These are phyloP conservation scores for Capniomyces stellatus DNA, from an alignment of 371 early-diverging fungal species.

Conservation along the genomic window DNA sequence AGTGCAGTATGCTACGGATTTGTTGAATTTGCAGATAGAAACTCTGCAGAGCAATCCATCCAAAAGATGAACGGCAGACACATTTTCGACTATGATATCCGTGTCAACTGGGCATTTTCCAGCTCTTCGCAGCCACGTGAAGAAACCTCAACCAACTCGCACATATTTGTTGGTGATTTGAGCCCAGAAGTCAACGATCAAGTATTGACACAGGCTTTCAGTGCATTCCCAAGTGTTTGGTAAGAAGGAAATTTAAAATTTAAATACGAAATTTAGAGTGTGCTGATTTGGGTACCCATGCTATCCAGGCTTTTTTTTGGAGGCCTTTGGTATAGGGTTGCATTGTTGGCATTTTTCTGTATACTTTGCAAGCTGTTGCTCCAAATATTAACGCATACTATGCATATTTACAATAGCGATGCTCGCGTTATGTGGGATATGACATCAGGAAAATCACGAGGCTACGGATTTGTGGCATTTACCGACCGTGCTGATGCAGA, in stretches of 20 bases:
- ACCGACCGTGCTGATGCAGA: conserved; percentile 54
- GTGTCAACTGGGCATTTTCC: conserved; percentile 67
- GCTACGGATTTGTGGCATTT: conserved; percentile 70
- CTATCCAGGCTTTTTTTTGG: too few relatives aligned
- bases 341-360: background rate
- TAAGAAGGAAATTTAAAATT: conserved; percentile 11
- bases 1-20: conserved; percentile 74
- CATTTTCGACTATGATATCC: conserved; percentile 33
- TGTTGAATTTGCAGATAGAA: conserved; percentile 60
- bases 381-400: background rate
- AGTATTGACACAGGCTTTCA: conserved; percentile 46
- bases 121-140: conserved; percentile 19
- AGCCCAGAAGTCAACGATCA: conserved; percentile 56
- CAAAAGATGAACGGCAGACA: conserved; percentile 52
- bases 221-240: conserved; percentile 47
- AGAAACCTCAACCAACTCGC: conserved; percentile 17
- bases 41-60: conserved; percentile 53
- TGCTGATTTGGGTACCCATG: background rate
- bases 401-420: conserved; percentile 32
- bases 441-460: conserved; percentile 57
- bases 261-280: background rate
- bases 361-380: background rate
- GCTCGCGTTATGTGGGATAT: conserved; percentile 70
- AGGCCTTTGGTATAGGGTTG: too few relatives aligned
- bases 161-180: conserved; percentile 70